A percentile compares a stretch with the other conserved stretches of the same genome.
Conservation (phyloP, 2,329 filamentous ascomycete species). For the Zymoseptoria crescenta region DNA sequence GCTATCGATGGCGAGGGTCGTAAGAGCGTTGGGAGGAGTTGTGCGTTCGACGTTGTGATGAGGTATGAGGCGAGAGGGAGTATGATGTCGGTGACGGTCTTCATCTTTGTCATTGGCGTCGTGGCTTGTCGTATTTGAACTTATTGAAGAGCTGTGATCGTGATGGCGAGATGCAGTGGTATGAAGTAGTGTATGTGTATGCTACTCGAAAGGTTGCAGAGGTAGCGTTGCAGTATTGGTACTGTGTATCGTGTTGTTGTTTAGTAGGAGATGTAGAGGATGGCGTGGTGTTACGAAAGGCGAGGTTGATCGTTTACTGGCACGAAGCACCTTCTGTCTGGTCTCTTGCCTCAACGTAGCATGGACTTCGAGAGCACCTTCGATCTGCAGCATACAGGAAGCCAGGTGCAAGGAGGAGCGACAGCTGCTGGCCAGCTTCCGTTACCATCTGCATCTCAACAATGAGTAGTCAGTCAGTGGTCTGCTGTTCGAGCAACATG, state of each 20-base stretch:
- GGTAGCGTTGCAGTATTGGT: background rate
- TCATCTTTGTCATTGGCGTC: background rate
- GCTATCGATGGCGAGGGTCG: background rate
- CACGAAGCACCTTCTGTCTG: background rate
- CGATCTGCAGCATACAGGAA: background rate
- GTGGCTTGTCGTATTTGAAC: background rate
- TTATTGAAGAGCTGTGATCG: background rate
- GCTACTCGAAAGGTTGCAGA: background rate
- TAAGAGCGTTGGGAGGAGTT: background rate
- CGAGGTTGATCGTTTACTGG: background rate
- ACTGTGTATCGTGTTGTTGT: background rate
- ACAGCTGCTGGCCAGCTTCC: background rate
- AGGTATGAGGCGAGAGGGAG: background rate
- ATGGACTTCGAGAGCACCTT: background rate
- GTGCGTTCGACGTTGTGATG: background rate
- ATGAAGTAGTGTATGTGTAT: background rate
- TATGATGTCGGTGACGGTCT: background rate
- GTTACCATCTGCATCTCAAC: too few relatives aligned
- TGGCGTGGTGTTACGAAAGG: background rate
- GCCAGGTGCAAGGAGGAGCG: background rate
- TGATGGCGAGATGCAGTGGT: background rate
- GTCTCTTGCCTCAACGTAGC: background rate
- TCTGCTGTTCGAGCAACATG: too few relatives aligned
- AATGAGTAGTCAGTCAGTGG: too few relatives aligned
- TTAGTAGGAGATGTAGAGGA: background rate